phyloP scores from a whole-genome alignment of 2,329 filamentous ascomycete species.

The Monilinia aucupariae region DNA sequence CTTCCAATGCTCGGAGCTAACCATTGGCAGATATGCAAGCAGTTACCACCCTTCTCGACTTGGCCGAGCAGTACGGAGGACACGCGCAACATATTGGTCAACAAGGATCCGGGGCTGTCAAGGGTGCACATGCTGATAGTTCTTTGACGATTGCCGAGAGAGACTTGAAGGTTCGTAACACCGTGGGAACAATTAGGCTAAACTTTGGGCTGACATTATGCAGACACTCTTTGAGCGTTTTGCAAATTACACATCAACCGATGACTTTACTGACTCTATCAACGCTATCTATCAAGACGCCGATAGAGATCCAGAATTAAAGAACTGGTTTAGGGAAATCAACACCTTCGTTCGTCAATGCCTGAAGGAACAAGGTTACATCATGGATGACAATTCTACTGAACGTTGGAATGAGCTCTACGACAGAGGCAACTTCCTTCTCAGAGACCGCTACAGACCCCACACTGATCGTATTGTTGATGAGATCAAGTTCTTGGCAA shows the following conservation, averaged over 20 bases:
- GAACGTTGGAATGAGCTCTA: slow-evolving; percentile 79
- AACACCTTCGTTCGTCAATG: slow-evolving; percentile 75
- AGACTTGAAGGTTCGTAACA: slow-evolving; percentile 54
- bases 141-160: slow-evolving; percentile 66
- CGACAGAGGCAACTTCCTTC: slow-evolving; percentile 77
- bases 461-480: slow-evolving; percentile 84
- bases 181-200: background rate
- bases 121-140: slow-evolving; percentile 62
- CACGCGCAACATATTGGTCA: slow-evolving; percentile 63
- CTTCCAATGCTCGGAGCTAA: slow-evolving; percentile 26
- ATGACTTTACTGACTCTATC: slow-evolving; percentile 80
- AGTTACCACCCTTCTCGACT: slow-evolving; percentile 76
- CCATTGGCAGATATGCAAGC: slow-evolving; percentile 63
- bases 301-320: slow-evolving; percentile 79
- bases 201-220: slow-evolving; percentile 36
- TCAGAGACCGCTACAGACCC: slow-evolving; percentile 79
- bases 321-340: slow-evolving; percentile 79
- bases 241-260: slow-evolving; percentile 85
- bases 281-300: slow-evolving; percentile 82
- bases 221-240: slow-evolving; percentile 84
- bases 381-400: slow-evolving; percentile 75
- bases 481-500: slow-evolving; percentile 81
- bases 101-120: slow-evolving; percentile 61
- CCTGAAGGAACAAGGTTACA: slow-evolving; percentile 83
- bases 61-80: slow-evolving; percentile 79